phyloP scores from a whole-genome alignment of 345 rosid species.

The Salix brachista region DNA sequence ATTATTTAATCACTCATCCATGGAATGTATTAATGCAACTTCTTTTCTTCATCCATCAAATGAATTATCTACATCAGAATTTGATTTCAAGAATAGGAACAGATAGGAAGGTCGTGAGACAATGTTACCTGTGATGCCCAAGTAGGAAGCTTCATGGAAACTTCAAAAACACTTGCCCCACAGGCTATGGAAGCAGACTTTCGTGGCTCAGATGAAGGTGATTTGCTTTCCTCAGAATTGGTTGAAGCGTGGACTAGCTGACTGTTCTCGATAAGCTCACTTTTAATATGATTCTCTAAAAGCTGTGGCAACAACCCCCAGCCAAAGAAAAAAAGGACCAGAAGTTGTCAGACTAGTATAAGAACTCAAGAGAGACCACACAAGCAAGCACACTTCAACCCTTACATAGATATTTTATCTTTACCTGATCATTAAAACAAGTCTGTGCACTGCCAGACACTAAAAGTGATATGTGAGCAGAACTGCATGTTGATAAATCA shows the following conservation, averaged over 20 bases:
- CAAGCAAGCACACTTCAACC: background rate
- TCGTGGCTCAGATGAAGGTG: conserved; percentile 64
- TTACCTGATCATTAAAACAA: conserved; percentile 97
- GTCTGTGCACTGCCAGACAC: conserved; percentile 98
- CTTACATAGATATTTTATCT: conserved; percentile 13
- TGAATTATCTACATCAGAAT: background rate
- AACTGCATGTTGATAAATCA: conserved; percentile 87
- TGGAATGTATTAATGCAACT: background rate
- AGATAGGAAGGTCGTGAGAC: background rate
- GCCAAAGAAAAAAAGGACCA: conserved; percentile 7
- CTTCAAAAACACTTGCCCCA: conserved; percentile 93
- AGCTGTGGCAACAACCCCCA: conserved; percentile 42
- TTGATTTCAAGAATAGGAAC: background rate
- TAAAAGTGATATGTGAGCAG: conserved; percentile 82
- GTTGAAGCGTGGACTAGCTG: conserved; percentile 68
- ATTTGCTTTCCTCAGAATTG: conserved; percentile 50
- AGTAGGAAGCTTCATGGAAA: conserved; percentile 82
- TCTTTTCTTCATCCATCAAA: background rate
- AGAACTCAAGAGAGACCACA: background rate
- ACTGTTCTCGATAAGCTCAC: conserved; percentile 73
- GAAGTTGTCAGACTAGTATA: background rate
- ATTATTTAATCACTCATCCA: background rate
- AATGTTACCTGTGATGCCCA: conserved; percentile 94
- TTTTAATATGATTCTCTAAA: conserved; percentile 94
- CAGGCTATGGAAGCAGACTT: conserved; percentile 90